Conservation (phyloP, 2,329 filamentous ascomycete species). For the Fonsecaea multimorphosa region DNA sequence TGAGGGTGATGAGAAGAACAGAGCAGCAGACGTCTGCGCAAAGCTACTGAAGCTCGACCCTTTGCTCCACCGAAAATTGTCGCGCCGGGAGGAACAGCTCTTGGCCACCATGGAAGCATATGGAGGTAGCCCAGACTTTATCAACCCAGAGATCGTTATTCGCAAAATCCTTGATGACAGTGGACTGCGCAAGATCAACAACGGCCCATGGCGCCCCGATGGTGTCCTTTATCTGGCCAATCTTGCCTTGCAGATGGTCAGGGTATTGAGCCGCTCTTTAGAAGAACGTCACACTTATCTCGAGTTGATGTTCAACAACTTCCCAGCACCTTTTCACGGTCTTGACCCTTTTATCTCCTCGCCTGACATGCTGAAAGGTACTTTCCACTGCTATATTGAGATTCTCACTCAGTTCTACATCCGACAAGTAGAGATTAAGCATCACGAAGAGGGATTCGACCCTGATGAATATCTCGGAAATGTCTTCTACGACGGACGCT, state of each 20-base stretch:
- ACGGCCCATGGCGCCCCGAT: conserved; percentile 45
- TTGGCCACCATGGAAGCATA: conserved; percentile 41
- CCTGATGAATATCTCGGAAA: conserved; percentile 49
- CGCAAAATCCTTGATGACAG: conserved; percentile 42
- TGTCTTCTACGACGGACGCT: conserved; percentile 50
- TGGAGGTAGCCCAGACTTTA: conserved; percentile 43
- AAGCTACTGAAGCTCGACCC: conserved; percentile 10
- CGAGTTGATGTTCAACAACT: conserved; percentile 30
- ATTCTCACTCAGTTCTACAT: conserved; percentile 63
- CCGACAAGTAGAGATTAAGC: conserved; percentile 46
- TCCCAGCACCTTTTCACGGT: conserved; percentile 26
- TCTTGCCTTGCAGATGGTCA: conserved; percentile 50
- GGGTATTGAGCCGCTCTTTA: conserved; percentile 34
- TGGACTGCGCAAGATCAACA: conserved; percentile 29
- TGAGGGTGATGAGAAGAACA: conserved; percentile 3
- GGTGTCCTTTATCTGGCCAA: conserved; percentile 54
- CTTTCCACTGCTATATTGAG: conserved; percentile 58
- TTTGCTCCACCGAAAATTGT: conserved; percentile 39
- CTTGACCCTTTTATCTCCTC: conserved; percentile 44
- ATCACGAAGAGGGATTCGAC: conserved; percentile 45
- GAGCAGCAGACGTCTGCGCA: conserved; percentile 8
- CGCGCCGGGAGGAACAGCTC: conserved; percentile 40
- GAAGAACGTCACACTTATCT: conserved; percentile 17
- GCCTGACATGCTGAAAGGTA: conserved; percentile 43
- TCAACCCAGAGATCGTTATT: conserved; percentile 45